A percentile compares a stretch with the other conserved stretches of the same genome.
phyloP scores from a whole-genome alignment of 345 rosid genomes.

The Salix dunnii region DNA sequence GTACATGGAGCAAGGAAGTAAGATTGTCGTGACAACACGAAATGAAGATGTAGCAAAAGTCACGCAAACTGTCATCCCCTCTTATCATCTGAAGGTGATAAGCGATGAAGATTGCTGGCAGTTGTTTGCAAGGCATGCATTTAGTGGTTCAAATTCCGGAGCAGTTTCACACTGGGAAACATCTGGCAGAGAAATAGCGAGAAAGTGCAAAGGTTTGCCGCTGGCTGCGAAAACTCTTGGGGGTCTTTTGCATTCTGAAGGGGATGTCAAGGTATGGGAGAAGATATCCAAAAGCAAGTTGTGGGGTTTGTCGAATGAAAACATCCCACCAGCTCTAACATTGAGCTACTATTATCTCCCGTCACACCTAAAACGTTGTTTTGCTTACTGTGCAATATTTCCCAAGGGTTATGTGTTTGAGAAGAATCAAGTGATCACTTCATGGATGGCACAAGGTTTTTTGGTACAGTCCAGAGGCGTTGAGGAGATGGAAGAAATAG shows the following conservation, averaged over 20 bases:
- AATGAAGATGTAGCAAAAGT: background rate
- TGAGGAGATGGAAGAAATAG: conserved; percentile 5
- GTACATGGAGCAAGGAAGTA: background rate
- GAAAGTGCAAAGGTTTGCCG: conserved; percentile 11
- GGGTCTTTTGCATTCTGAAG: background rate
- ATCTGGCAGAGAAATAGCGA: conserved; percentile 14
- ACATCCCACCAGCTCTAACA: conserved; percentile 9
- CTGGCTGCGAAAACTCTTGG: conserved; percentile 13
- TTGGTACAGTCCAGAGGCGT: background rate
- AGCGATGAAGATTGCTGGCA: conserved; percentile 10
- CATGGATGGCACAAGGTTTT: conserved; percentile 25
- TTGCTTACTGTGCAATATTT: conserved; percentile 18
- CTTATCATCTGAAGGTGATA: background rate
- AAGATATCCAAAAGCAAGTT: conserved; percentile 8
- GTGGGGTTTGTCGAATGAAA: background rate
- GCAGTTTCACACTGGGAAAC: background rate
- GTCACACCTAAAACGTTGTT: conserved; percentile 15
- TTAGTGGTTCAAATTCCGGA: background rate
- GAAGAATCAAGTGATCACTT: conserved; percentile 5
- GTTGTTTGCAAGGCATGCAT: conserved; percentile 10
- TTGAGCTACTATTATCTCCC: conserved; percentile 22
- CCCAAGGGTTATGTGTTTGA: conserved; percentile 12
- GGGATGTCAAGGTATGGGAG: conserved; percentile 4
- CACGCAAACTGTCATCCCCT: background rate
- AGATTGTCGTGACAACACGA: conserved; percentile 2